Base-by-base conservation (phyloP, 2,329 filamentous ascomycete species). In the Stemphylium vesicarium region DNA sequence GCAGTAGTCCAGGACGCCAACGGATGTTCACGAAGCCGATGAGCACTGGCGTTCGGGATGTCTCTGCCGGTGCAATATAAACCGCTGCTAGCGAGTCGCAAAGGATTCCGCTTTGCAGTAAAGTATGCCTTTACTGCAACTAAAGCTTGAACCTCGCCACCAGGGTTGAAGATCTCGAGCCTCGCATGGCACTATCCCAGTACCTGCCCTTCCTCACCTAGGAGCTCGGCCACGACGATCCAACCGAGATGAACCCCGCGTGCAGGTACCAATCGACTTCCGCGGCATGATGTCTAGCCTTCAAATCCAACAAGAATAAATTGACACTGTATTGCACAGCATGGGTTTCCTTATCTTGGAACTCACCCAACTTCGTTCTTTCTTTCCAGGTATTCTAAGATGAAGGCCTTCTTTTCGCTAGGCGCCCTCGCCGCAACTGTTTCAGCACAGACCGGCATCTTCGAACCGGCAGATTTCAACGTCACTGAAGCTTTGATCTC, bases 391-490 rank as follows among this genome's bases (percentile, higher is more conserved):
- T 20, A 38, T 38, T 15, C 26, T 43, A 46, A 12, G 26, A 64
- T 65, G 63, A 60, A 49, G 39, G 35, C 35, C 16, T 20, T 59
- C 36, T 24, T 59, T 51, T 42, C 53, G 24, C 41, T 59, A 39
- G 32, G 55, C 35, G 39, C 55, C 38, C 38, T 66, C 12, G 50
- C 33, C 13, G 56, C 49, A 45, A 37, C 37, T 18, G 56, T 56
- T 8, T 50, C 41, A 41, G 57, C 60, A 26, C 59, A 57, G 47
- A 38, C 44, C 13, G 50, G 45, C 26, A 43, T 42, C 2, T 65
- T 66, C n/a, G 65, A 65, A 39, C 50, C 65, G 7, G 47, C 48
- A 13, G 51, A 62, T 15, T 65, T 66, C 36, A 62, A 66, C 22
- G 42, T 66, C 10, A 66, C 63, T 3, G 53, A 60, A 15, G 62